Evolutionary conservation across 78 protist species (phyloP).

Genomic region (Dictyostelium firmibasis): DNA sequence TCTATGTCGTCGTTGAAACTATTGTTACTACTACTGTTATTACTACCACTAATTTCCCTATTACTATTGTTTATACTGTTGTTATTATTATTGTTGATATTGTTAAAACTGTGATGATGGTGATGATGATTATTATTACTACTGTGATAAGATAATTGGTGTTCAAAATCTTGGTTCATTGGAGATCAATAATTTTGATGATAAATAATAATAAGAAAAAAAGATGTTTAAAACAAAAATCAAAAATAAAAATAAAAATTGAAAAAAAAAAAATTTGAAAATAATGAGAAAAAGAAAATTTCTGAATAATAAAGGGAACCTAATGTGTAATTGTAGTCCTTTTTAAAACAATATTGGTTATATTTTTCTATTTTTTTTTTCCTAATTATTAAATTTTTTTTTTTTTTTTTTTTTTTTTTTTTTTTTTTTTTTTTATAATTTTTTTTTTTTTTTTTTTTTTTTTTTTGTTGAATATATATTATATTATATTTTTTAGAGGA

Average conservation of each 20-base stretch:
- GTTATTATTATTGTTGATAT: not conserved
- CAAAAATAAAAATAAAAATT: not conserved
- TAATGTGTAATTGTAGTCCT: no score
- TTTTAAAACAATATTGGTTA: no score
- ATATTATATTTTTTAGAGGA: no score
- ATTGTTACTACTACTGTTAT: not conserved
- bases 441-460: no score
- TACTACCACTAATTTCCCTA: not conserved
- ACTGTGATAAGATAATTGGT: not conserved
- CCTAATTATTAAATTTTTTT: no score
- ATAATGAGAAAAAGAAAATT: no score
- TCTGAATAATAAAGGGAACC: no score
- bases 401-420: not conserved
- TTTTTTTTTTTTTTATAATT: no score
- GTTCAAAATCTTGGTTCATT: slow-evolving; percentile 8
- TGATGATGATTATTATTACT: not conserved
- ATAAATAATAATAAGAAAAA: not conserved
- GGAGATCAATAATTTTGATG: not conserved
- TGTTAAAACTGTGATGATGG: not conserved
- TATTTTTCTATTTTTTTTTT: no score
- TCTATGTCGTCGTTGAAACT: not conserved
- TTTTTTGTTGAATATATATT: no score
- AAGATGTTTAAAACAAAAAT: not conserved
- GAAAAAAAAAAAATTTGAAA: not conserved
- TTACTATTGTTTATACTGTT: not conserved